Base-by-base conservation (phyloP, 306 rosid genomes). In the Ormosia emarginata region DNA sequence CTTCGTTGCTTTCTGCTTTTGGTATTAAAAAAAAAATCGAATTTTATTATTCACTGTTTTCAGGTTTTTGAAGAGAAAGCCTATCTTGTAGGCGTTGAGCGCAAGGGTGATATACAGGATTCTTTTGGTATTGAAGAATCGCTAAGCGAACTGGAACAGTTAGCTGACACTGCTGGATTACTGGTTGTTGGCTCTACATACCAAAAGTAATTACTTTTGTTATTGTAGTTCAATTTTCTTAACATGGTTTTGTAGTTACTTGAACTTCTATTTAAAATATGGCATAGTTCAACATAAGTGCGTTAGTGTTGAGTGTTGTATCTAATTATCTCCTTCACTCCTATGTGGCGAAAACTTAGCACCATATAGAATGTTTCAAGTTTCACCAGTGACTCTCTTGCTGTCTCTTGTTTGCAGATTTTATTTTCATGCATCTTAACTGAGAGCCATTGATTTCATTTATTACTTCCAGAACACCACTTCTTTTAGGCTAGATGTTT, bases 81-180 rank as follows among this genome's bases (percentile, higher is more conserved):
- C 3, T 95, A 93, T 79, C 85, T 95, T 49, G 96, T 95, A 3
- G 97, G 98, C 3, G 96, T 93, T 61, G 96, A 93, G 82, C 88
- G 90, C 37, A 95, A 91, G 85, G 91, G 90, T 4, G 87, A 85
- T 57, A 62, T 40, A 3, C 82, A 81, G 63, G 85, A 91, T 84
- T 85, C 77, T 32, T 92, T 95, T 80, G 90, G 93, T 40, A 85
- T 86, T 6, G 90, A 93, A 30, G 94, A 95, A 65, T 95, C 99
- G 18, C 87, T 93, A 29, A 88, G 88, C 69, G 98, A 95, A 78
- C 75, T 93, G 88, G 86, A 75, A 70, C 99, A 95, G 82, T 83
- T 95, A 64, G 98, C 99, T 79, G 98, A 95, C 87, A 93, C 99
- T 47, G 98, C 98, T 57, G 99, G 99, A 34, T 87, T 95, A 71